phyloP scores from a whole-genome alignment of 345 rosid genomes.

The Linum tenue region DNA sequence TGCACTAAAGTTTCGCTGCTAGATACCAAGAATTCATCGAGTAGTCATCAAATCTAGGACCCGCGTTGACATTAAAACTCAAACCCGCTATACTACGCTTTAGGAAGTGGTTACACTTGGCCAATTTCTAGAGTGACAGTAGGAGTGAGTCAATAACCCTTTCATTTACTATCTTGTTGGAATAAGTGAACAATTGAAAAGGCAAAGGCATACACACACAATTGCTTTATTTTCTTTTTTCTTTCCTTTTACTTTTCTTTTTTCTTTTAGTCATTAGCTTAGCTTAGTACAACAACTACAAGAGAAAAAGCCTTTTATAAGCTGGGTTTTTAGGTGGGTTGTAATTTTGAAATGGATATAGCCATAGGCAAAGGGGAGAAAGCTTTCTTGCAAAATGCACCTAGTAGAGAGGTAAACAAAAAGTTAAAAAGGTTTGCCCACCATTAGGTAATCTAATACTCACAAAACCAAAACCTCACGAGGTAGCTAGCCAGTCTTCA shows the following conservation, averaged over 20 bases:
- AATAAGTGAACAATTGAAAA: conserved; percentile 12
- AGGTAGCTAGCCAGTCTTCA: neutral
- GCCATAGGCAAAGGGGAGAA: neutral
- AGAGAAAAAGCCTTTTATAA: conserved; percentile 25
- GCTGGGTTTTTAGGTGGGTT: conserved; percentile 12
- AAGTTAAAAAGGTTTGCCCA: neutral
- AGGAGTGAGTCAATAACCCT: too few relatives aligned
- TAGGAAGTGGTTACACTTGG: too few relatives aligned
- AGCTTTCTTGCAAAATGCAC: neutral
- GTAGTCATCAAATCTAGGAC: too few relatives aligned
- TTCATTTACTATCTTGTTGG: conserved; percentile 13
- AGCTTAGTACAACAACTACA: conserved; percentile 5
- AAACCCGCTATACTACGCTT: too few relatives aligned
- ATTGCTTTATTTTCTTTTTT: neutral
- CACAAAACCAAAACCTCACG: too few relatives aligned
- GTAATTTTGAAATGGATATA: conserved; percentile 6
- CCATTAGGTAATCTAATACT: neutral
- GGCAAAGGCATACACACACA: neutral
- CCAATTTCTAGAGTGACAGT: too few relatives aligned
- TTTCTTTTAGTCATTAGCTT: conserved; percentile 13
- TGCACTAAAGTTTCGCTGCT: too few relatives aligned
- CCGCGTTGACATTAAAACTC: too few relatives aligned
- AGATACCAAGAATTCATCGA: too few relatives aligned
- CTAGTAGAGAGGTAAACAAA: neutral
- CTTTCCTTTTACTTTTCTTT: conserved; percentile 6